Percentiles rank a stretch among this genome's conserved stretches.
Conservation (phyloP, 1,284 basidiomycete species). For the Irpex lacteus region DNA sequence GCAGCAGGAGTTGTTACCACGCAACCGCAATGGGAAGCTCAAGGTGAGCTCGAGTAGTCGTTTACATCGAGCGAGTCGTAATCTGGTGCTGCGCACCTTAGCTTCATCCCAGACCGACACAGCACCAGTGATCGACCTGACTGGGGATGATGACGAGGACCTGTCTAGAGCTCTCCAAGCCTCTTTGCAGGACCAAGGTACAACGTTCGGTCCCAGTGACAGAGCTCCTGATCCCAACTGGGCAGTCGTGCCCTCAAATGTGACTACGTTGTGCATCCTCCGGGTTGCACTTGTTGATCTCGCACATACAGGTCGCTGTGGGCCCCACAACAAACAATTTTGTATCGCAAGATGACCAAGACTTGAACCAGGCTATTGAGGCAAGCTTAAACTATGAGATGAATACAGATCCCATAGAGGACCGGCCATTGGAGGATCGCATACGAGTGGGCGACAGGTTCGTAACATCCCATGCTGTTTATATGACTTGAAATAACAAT, state of each 20-base stretch:
- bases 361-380: constrained; percentile 62
- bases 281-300: background rate
- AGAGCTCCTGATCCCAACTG: constrained; percentile 61
- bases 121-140: constrained; percentile 52
- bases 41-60: constrained; percentile 17
- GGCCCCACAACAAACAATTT: background rate
- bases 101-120: constrained; percentile 34
- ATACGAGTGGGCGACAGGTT: constrained; percentile 59
- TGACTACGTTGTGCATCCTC: constrained; percentile 25
- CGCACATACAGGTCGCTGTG: background rate
- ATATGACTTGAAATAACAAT: background rate
- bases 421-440: constrained; percentile 45
- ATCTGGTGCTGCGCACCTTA: constrained; percentile 9
- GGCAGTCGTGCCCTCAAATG: constrained; percentile 68
- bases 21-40: constrained; percentile 4
- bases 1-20: constrained; percentile 14
- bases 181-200: constrained; percentile 41
- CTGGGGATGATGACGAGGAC: constrained; percentile 45
- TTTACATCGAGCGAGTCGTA: background rate
- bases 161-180: constrained; percentile 49
- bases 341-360: constrained; percentile 49
- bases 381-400: constrained; percentile 49
- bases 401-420: constrained; percentile 31
- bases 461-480: constrained; percentile 20
- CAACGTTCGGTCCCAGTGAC: constrained; percentile 54